phyloP scores from a whole-genome alignment of 2,329 filamentous ascomycete species.

The Fusarium praegraminearum region DNA sequence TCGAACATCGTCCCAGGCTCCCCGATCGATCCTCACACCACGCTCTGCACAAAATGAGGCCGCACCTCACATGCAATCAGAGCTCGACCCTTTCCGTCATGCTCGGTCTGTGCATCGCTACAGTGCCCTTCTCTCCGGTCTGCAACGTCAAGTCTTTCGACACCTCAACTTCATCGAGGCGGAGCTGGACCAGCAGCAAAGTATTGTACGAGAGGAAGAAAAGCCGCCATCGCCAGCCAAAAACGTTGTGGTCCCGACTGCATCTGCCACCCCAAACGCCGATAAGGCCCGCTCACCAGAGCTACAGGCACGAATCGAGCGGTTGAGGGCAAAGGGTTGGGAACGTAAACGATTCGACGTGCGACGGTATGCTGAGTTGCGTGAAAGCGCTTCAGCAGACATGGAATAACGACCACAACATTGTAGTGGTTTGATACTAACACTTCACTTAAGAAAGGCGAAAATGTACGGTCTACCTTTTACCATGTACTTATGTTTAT shows the following conservation, averaged over 20 bases:
- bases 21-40: constrained; percentile 34
- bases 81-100: constrained; percentile 55
- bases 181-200: constrained; percentile 47
- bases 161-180: constrained; percentile 62
- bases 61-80: constrained; percentile 32
- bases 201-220: constrained; percentile 43
- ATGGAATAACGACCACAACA: constrained; percentile 45
- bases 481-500: constrained; percentile 23
- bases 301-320: constrained; percentile 65
- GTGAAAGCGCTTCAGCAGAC: constrained; percentile 65
- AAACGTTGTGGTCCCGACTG: neutral
- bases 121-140: constrained; percentile 60
- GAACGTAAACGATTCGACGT: constrained; percentile 67
- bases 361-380: constrained; percentile 64
- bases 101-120: constrained; percentile 62
- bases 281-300: constrained; percentile 57
- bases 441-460: constrained; percentile 5
- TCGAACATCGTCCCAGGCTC: constrained; percentile 32
- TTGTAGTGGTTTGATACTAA: neutral
- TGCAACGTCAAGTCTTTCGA: constrained; percentile 62
- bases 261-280: constrained; percentile 35
- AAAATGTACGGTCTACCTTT: constrained; percentile 14
- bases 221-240: constrained; percentile 2
- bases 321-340: constrained; percentile 67
- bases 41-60: constrained; percentile 22